Evolutionary conservation across 2,329 filamentous ascomycete species (phyloP), one percentile per base, ranked within the genome.

Genomic region (Ceratocystis cubensis): DNA sequence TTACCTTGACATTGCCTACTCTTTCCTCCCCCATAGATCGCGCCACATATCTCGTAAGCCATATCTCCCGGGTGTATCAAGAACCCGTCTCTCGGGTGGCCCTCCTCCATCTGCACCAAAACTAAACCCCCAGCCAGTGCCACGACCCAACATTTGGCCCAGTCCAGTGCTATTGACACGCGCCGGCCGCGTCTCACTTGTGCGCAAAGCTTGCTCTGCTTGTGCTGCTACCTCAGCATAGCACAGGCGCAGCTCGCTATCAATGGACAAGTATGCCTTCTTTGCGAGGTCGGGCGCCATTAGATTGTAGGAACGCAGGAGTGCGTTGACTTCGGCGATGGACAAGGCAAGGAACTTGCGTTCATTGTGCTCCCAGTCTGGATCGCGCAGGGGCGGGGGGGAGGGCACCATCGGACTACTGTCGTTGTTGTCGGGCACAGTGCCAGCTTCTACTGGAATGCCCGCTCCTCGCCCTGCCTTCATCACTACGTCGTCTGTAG

Each of bases 261-360:
- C 84, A 6, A 97, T 83, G 1, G 81, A 86, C 73, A 91, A 91
- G 75, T 97, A 97, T 0, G 93, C 90, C 75, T 96, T 96, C 76
- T 94, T 95, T 1, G 93, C 92, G 1, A 96, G 81, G 65, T 91
- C 87, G 0, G 94, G 94, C 0, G 94, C 93, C 85, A 96, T 93
- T 2, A 97, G 83, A 72, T 97, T 97, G 78, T 99, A 99, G 15
- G 89, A 89, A 30, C 94, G 84, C 6, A 91, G 88, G 62, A 95
- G 80, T 37, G 77, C 75, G 75, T 97, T 97, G 66, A 97, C 83
- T 66, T 89, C 85, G 61, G 83, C 81, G 70, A 99, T 82, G 4
- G 89, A 84, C 4, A 94, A 81, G 48, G 82, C 83, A 73, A 92
- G 85, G 76, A 96, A 97, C 5, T 86, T 80, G 2, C 78, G 76